These are phyloP conservation scores for Clarireedia homoeocarpa DNA, from an alignment of 2,329 filamentous ascomycete genomes.

Conservation along the genomic window DNA sequence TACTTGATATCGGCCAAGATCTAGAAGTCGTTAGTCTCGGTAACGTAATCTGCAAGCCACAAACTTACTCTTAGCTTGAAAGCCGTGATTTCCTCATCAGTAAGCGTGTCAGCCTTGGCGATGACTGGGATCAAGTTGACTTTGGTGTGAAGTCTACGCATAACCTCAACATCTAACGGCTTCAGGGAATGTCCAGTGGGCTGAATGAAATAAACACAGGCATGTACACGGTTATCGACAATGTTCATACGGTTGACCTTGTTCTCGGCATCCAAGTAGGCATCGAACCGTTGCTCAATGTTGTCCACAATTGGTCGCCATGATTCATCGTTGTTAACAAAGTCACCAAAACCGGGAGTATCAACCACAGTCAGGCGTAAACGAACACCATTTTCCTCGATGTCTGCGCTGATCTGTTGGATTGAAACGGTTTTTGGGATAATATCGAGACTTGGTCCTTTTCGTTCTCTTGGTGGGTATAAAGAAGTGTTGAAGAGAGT, in stretches of 20 bases:
- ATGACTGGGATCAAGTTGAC: conserved; percentile 99
- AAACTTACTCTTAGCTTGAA: conserved; percentile 92
- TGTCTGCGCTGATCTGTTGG: conserved; percentile 90
- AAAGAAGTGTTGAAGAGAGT: conserved; percentile 99
- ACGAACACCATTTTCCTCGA: conserved; percentile 96
- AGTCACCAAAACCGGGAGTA: conserved; percentile 96
- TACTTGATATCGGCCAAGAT: conserved; percentile 95
- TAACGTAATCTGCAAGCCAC: neutral
- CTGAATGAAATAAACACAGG: conserved; percentile 99
- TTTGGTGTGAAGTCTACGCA: conserved; percentile 99
- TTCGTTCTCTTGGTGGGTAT: conserved; percentile 97
- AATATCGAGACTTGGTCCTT: conserved; percentile 93
- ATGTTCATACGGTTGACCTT: conserved; percentile 99
- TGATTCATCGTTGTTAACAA: conserved; percentile 99
- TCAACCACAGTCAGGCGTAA: conserved; percentile 95
- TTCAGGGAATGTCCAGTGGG: conserved; percentile 97
- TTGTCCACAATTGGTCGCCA: conserved; percentile 99
- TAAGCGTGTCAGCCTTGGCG: conserved; percentile 96
- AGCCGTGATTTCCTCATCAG: conserved; percentile 85
- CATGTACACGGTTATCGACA: conserved; percentile 97
- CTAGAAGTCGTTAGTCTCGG: conserved; percentile 39
- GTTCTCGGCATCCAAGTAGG: conserved; percentile 98
- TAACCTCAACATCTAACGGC: conserved; percentile 97
- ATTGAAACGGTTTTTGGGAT: conserved; percentile 97
- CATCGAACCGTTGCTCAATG: conserved; percentile 98